Percentiles rank a stretch among this genome's conserved stretches.
phyloP scores from a whole-genome alignment of 129 eudicot genomes.

The Dittrichia graveolens region DNA sequence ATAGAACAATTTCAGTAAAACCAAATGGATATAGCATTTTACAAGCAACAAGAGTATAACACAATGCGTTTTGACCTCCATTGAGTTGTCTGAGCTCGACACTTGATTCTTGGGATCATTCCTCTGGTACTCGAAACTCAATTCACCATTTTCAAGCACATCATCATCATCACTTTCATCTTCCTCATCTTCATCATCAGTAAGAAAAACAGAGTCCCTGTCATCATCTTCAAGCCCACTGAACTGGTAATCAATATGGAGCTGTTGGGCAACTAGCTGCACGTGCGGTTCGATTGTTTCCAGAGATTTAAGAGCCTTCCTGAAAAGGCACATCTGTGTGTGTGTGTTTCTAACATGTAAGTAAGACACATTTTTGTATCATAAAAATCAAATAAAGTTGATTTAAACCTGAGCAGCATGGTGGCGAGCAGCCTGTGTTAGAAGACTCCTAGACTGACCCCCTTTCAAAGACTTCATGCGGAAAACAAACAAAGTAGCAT shows the following conservation, averaged over 20 bases:
- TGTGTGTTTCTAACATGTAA: constrained; percentile 23
- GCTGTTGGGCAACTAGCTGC: constrained; percentile 52
- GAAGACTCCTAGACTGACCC: constrained; percentile 86
- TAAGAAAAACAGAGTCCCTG: constrained; percentile 40
- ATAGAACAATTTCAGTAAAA: neutral
- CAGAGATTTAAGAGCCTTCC: constrained; percentile 60
- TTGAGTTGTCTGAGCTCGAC: constrained; percentile 46
- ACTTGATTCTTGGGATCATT: constrained; percentile 36
- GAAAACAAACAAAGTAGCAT: constrained; percentile 62
- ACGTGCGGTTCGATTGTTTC: constrained; percentile 82
- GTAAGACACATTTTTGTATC: neutral
- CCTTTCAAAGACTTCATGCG: constrained; percentile 78
- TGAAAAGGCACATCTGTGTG: constrained; percentile 67
- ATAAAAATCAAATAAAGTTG: neutral
- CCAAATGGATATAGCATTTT: neutral
- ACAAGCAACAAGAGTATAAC: neutral
- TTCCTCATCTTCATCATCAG: constrained; percentile 41
- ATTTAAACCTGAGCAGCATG: constrained; percentile 81
- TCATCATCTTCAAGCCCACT: constrained; percentile 69
- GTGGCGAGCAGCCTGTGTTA: constrained; percentile 91
- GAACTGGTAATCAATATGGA: constrained; percentile 80
- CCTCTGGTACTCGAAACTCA: constrained; percentile 66
- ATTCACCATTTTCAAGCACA: constrained; percentile 43
- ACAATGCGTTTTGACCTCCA: constrained; percentile 50
- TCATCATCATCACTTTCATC: constrained; percentile 37